Conservation (phyloP, 805 yeast genomes). For the Brettanomyces anomalus region DNA sequence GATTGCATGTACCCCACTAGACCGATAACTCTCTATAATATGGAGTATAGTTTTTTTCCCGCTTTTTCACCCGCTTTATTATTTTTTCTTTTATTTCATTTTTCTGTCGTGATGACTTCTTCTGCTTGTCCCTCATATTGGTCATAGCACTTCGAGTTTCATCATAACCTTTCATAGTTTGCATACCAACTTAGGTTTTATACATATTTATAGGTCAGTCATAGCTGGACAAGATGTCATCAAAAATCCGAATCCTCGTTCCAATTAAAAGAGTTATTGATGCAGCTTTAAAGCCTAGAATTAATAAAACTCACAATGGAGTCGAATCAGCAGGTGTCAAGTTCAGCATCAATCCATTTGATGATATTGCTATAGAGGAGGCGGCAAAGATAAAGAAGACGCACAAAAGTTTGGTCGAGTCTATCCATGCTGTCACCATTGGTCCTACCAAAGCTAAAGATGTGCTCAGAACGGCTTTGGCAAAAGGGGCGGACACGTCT, state of each 20-base stretch:
- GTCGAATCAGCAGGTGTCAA: slow-evolving; percentile 85
- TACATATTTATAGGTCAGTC: no score
- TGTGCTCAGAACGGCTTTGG: slow-evolving; percentile 78
- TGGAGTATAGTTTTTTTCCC: no score
- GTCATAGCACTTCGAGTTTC: no score
- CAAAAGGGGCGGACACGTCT: slow-evolving; percentile 88
- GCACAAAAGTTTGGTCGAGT: slow-evolving; percentile 59
- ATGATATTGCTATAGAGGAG: slow-evolving; percentile 96
- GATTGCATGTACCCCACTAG: no score
- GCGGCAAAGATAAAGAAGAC: slow-evolving; percentile 70
- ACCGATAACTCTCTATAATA: no score
- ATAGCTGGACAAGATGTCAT: slow-evolving; percentile 21
- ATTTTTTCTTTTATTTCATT: no score
- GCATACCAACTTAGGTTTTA: no score
- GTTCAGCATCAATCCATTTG: slow-evolving; percentile 91
- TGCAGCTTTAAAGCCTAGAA: slow-evolving; percentile 86
- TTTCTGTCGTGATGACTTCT: no score
- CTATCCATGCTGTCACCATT: slow-evolving; percentile 83
- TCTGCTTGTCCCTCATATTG: no score
- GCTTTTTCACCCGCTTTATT: no score
- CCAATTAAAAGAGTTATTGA: slow-evolving; percentile 96
- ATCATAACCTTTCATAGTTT: no score
- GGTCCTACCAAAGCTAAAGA: slow-evolving; percentile 87
- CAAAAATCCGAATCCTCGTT: slow-evolving; percentile 66
- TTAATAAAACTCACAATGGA: slow-evolving; percentile 77